These are phyloP conservation scores for Cercophora sp. DNA, from an alignment of 495 filamentous ascomycete genomes.

Conservation along the genomic window DNA sequence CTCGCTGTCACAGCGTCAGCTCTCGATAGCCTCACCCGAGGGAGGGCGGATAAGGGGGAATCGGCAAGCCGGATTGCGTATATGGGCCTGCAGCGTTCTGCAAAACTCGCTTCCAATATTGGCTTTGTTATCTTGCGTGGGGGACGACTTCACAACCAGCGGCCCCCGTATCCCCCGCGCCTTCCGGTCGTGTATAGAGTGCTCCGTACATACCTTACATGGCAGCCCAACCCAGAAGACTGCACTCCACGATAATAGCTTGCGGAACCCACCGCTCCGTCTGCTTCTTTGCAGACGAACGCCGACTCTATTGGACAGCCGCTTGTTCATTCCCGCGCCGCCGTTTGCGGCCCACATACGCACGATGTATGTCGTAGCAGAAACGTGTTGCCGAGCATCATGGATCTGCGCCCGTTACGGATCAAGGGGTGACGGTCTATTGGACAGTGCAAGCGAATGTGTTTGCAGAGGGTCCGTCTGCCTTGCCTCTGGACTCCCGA, in stretches of 20 bases:
- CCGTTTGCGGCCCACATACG: background rate
- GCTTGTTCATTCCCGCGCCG: background rate
- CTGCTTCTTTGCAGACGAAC: background rate
- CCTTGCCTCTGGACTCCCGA: background rate
- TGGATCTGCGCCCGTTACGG: background rate
- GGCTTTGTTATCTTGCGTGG: slow-evolving; percentile 18
- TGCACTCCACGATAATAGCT: slow-evolving; percentile 13
- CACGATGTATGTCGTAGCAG: slow-evolving; percentile 8
- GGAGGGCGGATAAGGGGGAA: slow-evolving; percentile 15
- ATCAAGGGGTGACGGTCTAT: background rate
- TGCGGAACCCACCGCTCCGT: slow-evolving; percentile 6
- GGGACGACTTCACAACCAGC: slow-evolving; percentile 10
- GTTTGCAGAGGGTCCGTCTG: background rate
- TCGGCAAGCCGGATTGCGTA: slow-evolving; percentile 12
- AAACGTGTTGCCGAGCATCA: slow-evolving; percentile 10
- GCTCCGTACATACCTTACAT: too few species aligned
- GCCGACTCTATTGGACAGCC: slow-evolving; percentile 4
- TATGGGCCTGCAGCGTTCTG: background rate
- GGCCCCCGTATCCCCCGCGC: background rate
- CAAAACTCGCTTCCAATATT: too few species aligned
- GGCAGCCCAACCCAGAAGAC: background rate
- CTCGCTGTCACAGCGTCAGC: slow-evolving; percentile 1
- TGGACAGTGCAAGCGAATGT: background rate
- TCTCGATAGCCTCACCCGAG: slow-evolving; percentile 14
- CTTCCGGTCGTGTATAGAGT: background rate